Conservation (phyloP, 2,329 filamentous ascomycete species). For the Plectosphaerella plurivora region DNA sequence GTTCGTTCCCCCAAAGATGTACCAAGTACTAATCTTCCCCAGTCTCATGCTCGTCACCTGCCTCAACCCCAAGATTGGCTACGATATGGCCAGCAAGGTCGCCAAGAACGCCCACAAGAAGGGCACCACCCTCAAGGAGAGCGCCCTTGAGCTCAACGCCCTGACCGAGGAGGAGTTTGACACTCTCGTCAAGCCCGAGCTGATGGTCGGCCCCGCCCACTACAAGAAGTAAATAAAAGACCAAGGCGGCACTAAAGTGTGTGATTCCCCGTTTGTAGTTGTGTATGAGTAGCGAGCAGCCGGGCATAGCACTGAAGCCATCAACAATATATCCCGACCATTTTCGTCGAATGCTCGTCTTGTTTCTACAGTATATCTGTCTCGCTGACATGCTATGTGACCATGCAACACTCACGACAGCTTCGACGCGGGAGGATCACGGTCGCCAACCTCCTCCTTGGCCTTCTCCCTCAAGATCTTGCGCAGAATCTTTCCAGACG, state of each 20-base stretch:
- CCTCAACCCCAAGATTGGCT: slow-evolving; percentile 94
- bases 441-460: slow-evolving; percentile 43
- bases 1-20: slow-evolving; percentile 5
- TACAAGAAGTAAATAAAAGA: slow-evolving; percentile 19
- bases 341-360: too few relatives aligned
- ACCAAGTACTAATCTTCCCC: slow-evolving; percentile 15
- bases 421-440: slow-evolving; percentile 22
- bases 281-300: too few relatives aligned
- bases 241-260: too few relatives aligned
- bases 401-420: slow-evolving; percentile 7
- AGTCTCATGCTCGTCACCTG: slow-evolving; percentile 98
- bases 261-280: too few relatives aligned
- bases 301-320: too few relatives aligned
- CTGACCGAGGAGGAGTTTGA: slow-evolving; percentile 89
- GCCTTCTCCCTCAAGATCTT: slow-evolving; percentile 56
- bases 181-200: slow-evolving; percentile 80
- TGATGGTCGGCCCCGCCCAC: slow-evolving; percentile 34
- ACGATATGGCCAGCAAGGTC: slow-evolving; percentile 95
- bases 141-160: slow-evolving; percentile 87
- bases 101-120: slow-evolving; percentile 99
- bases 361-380: too few relatives aligned
- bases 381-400: too few relatives aligned
- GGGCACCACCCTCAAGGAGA: slow-evolving; percentile 88
- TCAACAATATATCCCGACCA: too few relatives aligned
- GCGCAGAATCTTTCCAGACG: slow-evolving; percentile 65